Base-by-base conservation (phyloP, 2,329 filamentous ascomycete genomes). In the Hymenotorrendiella dingleyae region DNA sequence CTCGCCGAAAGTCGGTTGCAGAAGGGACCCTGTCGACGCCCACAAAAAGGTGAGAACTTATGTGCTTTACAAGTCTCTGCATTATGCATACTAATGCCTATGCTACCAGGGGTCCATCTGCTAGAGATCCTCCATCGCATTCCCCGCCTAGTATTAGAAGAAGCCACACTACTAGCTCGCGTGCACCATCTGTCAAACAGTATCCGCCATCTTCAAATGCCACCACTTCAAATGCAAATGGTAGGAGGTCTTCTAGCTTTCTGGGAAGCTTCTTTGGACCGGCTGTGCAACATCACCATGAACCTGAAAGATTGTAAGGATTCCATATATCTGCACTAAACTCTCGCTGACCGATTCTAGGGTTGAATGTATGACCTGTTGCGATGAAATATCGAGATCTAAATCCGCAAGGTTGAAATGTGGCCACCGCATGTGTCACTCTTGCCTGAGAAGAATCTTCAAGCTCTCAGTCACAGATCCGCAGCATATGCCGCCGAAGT, bases 401-500 rank as follows among this genome's bases (percentile, higher is more conserved):
- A 80, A 78, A 62, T 76, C 82, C 24, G 80, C 80, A 27, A 85
- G 82, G 61, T 74, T 94, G 26, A 75, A 78, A 52, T 94, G 89
- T 60, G 80, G 80, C 3, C 88, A 94, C 63, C 77, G 80, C 48
- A 89, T 91, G 83, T 94, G 89, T 63, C 73, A 84, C 50, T 62
- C 72, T 6, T 94, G 89, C 62, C 69, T 95, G 29, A 83, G 80
- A 62, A 77, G 80, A 37, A 74, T 79, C 44, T 94, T 94, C 64
- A 78, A 73, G 41, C 72, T 87, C 47, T 93, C 87, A 9, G 71
- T 90, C 48, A 81, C 73, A 30, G 86, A 94, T 59, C 80, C 85
- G 1, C 75, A 80, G 47, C 81, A 87, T 53, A 94, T 94, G 86
- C 87, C 89, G 14, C 89, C 89, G 0, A 77, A 73, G 59, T 95